phyloP scores from a whole-genome alignment of 2,329 filamentous ascomycete genomes.

The Trichoderma afroharzianum region DNA sequence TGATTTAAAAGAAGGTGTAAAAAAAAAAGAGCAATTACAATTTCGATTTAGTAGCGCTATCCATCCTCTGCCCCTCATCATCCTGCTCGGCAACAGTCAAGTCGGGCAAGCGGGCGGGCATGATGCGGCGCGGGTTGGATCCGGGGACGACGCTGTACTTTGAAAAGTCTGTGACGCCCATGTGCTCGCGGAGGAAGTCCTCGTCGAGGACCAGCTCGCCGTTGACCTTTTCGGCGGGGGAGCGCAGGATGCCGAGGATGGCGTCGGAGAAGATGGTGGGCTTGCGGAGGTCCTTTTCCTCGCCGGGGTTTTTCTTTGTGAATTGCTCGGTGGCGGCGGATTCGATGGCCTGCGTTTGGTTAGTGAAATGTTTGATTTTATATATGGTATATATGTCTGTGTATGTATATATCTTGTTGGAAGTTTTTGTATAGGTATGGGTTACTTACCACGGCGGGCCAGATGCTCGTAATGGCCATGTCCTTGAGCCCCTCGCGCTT shows the following conservation, averaged over 20 bases:
- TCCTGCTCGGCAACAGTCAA: slow-evolving; percentile 72
- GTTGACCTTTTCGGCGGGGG: slow-evolving; percentile 60
- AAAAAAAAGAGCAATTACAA: slow-evolving; percentile 27
- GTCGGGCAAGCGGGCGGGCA: slow-evolving; percentile 68
- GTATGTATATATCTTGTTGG: background rate
- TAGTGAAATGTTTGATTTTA: background rate
- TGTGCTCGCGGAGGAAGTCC: slow-evolving; percentile 67
- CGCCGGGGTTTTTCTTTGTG: slow-evolving; percentile 41
- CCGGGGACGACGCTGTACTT: slow-evolving; percentile 69
- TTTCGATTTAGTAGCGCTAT: slow-evolving; percentile 54
- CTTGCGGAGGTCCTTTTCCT: slow-evolving; percentile 60
- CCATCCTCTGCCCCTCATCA: slow-evolving; percentile 69
- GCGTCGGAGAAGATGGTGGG: slow-evolving; percentile 76
- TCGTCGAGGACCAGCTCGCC: slow-evolving; percentile 73
- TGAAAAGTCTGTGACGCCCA: slow-evolving; percentile 65
- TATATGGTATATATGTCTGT: background rate
- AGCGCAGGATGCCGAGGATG: slow-evolving; percentile 65
- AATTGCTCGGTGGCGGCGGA: slow-evolving; percentile 66
- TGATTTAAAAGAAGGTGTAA: too few species aligned
- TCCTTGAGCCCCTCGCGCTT: slow-evolving; percentile 58
- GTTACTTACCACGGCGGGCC: slow-evolving; percentile 67
- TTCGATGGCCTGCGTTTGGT: slow-evolving; percentile 56
- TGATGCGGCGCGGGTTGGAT: slow-evolving; percentile 65
- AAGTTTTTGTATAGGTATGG: background rate
- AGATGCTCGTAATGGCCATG: slow-evolving; percentile 79